phyloP scores from a whole-genome alignment of 106 monocot species.

The Acorus gramineus region DNA sequence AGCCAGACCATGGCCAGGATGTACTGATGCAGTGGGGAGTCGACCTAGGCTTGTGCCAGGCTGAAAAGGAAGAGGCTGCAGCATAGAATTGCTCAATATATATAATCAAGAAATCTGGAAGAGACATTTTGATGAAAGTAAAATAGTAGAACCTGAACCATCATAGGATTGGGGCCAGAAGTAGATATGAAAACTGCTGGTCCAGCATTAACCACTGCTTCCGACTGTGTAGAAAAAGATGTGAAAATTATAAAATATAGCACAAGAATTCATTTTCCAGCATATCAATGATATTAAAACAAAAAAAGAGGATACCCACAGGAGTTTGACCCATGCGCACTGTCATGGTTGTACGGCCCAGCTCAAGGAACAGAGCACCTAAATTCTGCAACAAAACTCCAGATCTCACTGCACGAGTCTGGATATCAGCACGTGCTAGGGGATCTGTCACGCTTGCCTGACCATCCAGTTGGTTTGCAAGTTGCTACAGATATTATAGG shows the following conservation, averaged over 20 bases:
- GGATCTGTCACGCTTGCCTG: slow-evolving; percentile 40
- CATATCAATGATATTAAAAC: slow-evolving; percentile 1
- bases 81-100: too few species aligned
- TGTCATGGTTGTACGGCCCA: slow-evolving; percentile 86
- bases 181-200: slow-evolving; percentile 86
- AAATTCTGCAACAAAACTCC: slow-evolving; percentile 68
- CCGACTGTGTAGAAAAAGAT: slow-evolving; percentile 31
- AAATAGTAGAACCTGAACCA: slow-evolving; percentile 74
- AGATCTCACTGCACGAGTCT: slow-evolving; percentile 50
- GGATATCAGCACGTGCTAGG: slow-evolving; percentile 29
- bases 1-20: slow-evolving; percentile 17
- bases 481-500: slow-evolving; percentile 31
- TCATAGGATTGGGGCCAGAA: slow-evolving; percentile 69
- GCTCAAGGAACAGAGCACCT: slow-evolving; percentile 83
- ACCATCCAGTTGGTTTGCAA: slow-evolving; percentile 51
- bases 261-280: not conserved
- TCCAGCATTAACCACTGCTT: slow-evolving; percentile 83
- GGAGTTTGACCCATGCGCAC: slow-evolving; percentile 68
- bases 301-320: slow-evolving; percentile 33
- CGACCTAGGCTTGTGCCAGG: slow-evolving; percentile 39
- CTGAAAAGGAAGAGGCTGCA: slow-evolving; percentile 38
- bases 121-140: not conserved
- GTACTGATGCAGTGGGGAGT: slow-evolving; percentile 26
- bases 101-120: too few species aligned
- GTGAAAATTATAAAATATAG: not conserved